These are phyloP conservation scores for Aureobasidium musti DNA, from an alignment of 2,329 filamentous ascomycete species.

Conservation along the genomic window DNA sequence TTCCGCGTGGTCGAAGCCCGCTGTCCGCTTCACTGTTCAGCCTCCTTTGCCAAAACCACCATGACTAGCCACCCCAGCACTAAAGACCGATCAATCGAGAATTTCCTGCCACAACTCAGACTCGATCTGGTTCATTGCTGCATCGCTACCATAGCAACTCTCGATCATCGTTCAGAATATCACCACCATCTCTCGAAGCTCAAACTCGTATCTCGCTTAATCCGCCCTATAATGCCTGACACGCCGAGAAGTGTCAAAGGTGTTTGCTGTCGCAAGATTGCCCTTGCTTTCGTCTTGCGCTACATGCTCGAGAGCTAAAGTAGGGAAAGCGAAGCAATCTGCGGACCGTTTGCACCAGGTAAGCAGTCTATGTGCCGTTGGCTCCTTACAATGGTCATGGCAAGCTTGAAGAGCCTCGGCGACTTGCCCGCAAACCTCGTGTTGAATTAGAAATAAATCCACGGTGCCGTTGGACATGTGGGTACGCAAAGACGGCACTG, in stretches of 20 bases:
- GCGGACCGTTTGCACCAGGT: conserved; percentile 17
- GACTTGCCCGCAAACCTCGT: conserved; percentile 10
- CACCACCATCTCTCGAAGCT: not conserved
- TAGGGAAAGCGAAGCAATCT: not conserved
- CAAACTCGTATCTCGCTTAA: not conserved
- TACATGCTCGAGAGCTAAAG: not conserved
- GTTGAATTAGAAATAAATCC: conserved; percentile 22
- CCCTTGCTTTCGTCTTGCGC: not conserved
- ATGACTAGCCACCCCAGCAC: not conserved
- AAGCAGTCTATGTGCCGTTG: conserved; percentile 12
- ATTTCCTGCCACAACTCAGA: not conserved
- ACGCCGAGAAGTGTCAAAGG: conserved; percentile 15
- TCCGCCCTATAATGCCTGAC: conserved; percentile 2
- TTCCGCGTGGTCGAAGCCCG: not conserved
- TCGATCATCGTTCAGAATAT: not conserved
- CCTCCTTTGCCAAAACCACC: not conserved
- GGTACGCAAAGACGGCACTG: not conserved
- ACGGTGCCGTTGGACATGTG: conserved; percentile 15
- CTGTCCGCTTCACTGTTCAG: not conserved
- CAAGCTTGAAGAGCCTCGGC: conserved; percentile 5
- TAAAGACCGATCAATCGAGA: not conserved
- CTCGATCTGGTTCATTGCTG: not conserved
- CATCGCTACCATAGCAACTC: not conserved
- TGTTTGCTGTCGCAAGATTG: conserved; percentile 6
- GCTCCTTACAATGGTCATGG: not conserved